Conservation (phyloP, 345 rosid species). For the Linum usitatissimum region DNA sequence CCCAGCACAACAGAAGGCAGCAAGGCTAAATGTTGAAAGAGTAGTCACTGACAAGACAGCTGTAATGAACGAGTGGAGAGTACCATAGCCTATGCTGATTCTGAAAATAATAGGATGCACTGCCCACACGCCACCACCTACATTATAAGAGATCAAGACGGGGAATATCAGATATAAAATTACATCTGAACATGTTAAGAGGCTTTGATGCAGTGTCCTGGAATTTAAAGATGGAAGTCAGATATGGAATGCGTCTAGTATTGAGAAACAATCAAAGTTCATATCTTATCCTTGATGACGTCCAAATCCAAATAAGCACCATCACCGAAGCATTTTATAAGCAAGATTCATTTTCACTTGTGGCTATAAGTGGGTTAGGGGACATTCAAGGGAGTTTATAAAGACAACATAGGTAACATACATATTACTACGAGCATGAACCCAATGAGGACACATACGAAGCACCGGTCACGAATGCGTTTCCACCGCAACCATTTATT, state of each 20-base stretch:
- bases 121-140: slow-evolving; percentile 93
- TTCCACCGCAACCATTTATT: slow-evolving; percentile 54
- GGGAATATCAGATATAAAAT: slow-evolving; percentile 4
- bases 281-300: neutral
- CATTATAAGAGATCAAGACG: slow-evolving; percentile 15
- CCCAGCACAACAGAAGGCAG: slow-evolving; percentile 70
- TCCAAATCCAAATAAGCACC: neutral
- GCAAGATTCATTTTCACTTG: neutral
- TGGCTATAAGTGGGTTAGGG: too few relatives aligned
- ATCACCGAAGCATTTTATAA: neutral
- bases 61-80: slow-evolving; percentile 39
- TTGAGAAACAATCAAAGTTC: neutral
- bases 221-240: too few relatives aligned
- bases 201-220: too few relatives aligned
- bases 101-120: slow-evolving; percentile 67
- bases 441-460: slow-evolving; percentile 41
- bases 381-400: too few relatives aligned
- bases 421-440: slow-evolving; percentile 75
- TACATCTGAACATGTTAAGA: too few relatives aligned
- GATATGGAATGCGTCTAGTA: too few relatives aligned
- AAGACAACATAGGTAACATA: slow-evolving; percentile 23
- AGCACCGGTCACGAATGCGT: slow-evolving; percentile 74
- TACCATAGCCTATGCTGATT: slow-evolving; percentile 40
- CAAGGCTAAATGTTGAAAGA: slow-evolving; percentile 46
- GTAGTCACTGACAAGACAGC: slow-evolving; percentile 40